These are phyloP conservation scores for Trametes cinnabarina DNA, from an alignment of 768 basidiomycete genomes.

Conservation along the genomic window DNA sequence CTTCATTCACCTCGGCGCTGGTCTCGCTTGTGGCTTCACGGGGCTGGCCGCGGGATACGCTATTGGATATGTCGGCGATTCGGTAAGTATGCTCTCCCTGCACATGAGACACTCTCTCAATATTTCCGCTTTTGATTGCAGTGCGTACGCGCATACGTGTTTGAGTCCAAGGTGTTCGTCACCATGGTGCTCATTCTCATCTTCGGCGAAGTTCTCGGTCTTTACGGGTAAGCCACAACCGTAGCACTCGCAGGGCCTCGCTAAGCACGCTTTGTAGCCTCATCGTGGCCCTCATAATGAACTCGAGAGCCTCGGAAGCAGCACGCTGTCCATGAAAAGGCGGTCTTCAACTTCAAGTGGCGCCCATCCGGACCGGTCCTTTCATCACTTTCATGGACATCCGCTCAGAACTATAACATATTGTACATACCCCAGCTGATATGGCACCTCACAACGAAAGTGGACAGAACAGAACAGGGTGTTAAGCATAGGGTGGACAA, in stretches of 20 bases:
- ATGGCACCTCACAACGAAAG: not conserved
- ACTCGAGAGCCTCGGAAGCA: slow-evolving; percentile 61
- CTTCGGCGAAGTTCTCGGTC: slow-evolving; percentile 85
- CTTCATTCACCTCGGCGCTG: slow-evolving; percentile 90
- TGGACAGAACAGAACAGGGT: not conserved
- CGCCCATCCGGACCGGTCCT: too few species aligned
- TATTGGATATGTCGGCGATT: slow-evolving; percentile 91
- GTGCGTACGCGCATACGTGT: slow-evolving; percentile 90
- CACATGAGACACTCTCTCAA: too few species aligned
- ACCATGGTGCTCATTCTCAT: slow-evolving; percentile 96
- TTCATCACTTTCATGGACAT: not conserved
- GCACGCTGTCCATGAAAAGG: slow-evolving; percentile 9
- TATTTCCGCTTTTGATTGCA: slow-evolving; percentile 27
- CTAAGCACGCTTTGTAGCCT: slow-evolving; percentile 60
- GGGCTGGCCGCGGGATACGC: slow-evolving; percentile 93
- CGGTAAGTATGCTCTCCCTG: slow-evolving; percentile 55
- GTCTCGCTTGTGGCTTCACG: slow-evolving; percentile 86
- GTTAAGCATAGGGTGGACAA: not conserved
- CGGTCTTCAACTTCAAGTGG: not conserved
- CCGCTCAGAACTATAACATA: slow-evolving; percentile 2
- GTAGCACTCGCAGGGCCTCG: not conserved
- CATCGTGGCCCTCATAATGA: slow-evolving; percentile 91
- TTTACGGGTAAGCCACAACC: slow-evolving; percentile 65
- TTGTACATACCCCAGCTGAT: slow-evolving; percentile 12
- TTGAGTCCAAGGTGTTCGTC: slow-evolving; percentile 90